These are phyloP conservation scores for Saccharum officinarum DNA, from an alignment of 176 grass and related monocot species.

Conservation along the genomic window DNA sequence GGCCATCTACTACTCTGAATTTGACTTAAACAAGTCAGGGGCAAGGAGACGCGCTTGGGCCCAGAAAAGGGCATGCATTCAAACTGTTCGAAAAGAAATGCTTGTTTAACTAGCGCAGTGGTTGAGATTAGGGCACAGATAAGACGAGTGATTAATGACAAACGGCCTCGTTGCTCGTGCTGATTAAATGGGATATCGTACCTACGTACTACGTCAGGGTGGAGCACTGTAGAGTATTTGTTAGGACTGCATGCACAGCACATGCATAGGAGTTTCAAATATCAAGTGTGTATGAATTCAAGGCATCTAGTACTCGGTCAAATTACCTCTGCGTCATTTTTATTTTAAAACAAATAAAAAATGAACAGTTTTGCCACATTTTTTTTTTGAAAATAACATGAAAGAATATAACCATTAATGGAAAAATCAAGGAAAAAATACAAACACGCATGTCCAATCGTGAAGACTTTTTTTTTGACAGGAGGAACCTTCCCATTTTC, in stretches of 20 bases:
- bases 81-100: slow-evolving; percentile 33
- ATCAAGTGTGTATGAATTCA: not conserved
- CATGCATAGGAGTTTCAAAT: slow-evolving; percentile 23
- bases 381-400: too few relatives aligned
- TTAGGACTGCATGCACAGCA: not conserved
- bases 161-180: slow-evolving; percentile 29
- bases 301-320: not conserved
- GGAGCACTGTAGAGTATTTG: not conserved
- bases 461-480: too few relatives aligned
- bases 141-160: slow-evolving; percentile 34
- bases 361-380: too few relatives aligned
- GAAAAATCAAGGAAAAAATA: too few relatives aligned
- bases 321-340: not conserved
- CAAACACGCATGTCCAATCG: too few relatives aligned
- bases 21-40: not conserved
- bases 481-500: too few relatives aligned
- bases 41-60: not conserved
- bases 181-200: slow-evolving; percentile 9
- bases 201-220: not conserved
- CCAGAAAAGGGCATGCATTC: slow-evolving; percentile 10
- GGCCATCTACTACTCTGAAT: not conserved
- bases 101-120: slow-evolving; percentile 8
- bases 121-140: slow-evolving; percentile 26
- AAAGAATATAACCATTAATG: too few relatives aligned
- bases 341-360: not conserved